Conservation (phyloP, 2,329 filamentous ascomycete species). For the Corynespora cassiicola region DNA sequence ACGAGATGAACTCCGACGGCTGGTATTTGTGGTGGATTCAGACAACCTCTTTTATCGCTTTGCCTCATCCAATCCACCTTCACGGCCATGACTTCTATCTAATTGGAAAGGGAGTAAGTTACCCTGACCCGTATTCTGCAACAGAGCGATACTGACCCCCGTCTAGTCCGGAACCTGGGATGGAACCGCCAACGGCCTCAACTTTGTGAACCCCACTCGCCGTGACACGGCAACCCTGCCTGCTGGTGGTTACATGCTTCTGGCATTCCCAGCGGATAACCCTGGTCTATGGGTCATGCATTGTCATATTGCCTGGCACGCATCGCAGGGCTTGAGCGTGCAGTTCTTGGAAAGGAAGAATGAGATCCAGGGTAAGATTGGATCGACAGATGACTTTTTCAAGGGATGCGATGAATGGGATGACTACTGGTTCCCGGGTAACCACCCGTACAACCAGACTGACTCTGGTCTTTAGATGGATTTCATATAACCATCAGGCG, state of each 20-base stretch:
- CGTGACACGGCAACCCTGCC: conserved; percentile 49
- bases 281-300: conserved; percentile 53
- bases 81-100: conserved; percentile 53
- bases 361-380: conserved; percentile 29
- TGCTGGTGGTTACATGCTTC: conserved; percentile 51
- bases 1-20: conserved; percentile 28
- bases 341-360: conserved; percentile 57
- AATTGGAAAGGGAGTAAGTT: conserved; percentile 44
- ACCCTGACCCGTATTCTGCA: too few species aligned
- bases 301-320: conserved; percentile 45
- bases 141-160: too few species aligned
- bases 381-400: conserved; percentile 25
- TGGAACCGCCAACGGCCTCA: conserved; percentile 36
- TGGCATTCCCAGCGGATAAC: conserved; percentile 61
- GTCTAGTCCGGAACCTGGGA: conserved; percentile 45
- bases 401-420: conserved; percentile 40
- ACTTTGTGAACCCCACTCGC: conserved; percentile 46
- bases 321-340: conserved; percentile 52
- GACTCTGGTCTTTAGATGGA: conserved; percentile 41
- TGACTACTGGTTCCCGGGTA: conserved; percentile 36
- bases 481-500: too few species aligned
- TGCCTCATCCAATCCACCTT: conserved; percentile 51
- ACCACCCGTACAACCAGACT: conserved; percentile 39
- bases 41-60: conserved; percentile 34
- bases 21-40: conserved; percentile 60